Evolutionary conservation across 192 early-diverging fungal genomes (phyloP).

Genomic region (Umbelopsis sp.): DNA sequence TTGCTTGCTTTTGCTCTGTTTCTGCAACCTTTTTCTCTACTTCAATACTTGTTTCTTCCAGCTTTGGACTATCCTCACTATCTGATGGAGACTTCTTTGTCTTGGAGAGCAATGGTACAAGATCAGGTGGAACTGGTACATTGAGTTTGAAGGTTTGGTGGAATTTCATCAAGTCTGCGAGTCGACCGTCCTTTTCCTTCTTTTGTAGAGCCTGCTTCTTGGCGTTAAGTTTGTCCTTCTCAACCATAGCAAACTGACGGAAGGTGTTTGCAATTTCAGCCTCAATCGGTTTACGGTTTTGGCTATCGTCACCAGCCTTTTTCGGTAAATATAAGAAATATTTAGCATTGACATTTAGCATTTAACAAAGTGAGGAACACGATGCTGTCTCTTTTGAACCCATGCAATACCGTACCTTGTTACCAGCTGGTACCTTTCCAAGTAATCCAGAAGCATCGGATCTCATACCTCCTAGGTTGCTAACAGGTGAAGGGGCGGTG

Average conservation of each 20-base stretch:
- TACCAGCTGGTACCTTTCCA: constrained; percentile 1
- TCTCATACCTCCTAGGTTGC: constrained; percentile 17
- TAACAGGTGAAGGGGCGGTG: constrained; percentile 15
- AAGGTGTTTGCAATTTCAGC: constrained; percentile 60
- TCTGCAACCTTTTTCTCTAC: constrained; percentile 19
- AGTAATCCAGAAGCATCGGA: constrained; percentile 16
- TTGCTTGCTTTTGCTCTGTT: constrained; percentile 14
- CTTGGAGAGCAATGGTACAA: constrained; percentile 73
- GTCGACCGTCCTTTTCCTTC: constrained; percentile 70
- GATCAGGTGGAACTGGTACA: constrained; percentile 79
- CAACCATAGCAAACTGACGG: constrained; percentile 68
- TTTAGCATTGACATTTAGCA: background rate
- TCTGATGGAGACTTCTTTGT: constrained; percentile 40
- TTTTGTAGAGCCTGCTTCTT: constrained; percentile 73
- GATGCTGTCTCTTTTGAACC: background rate
- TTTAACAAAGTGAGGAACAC: too few species aligned
- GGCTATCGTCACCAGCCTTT: background rate
- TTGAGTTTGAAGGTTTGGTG: constrained; percentile 79
- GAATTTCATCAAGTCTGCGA: constrained; percentile 82
- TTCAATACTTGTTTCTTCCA: background rate
- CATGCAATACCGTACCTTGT: constrained; percentile 3
- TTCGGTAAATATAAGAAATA: background rate
- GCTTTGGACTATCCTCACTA: constrained; percentile 8
- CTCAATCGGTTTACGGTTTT: constrained; percentile 28
- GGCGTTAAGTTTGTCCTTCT: constrained; percentile 77